These are phyloP conservation scores for Termitomyces sp. DNA, from an alignment of 1,284 basidiomycete genomes.

Conservation along the genomic window DNA sequence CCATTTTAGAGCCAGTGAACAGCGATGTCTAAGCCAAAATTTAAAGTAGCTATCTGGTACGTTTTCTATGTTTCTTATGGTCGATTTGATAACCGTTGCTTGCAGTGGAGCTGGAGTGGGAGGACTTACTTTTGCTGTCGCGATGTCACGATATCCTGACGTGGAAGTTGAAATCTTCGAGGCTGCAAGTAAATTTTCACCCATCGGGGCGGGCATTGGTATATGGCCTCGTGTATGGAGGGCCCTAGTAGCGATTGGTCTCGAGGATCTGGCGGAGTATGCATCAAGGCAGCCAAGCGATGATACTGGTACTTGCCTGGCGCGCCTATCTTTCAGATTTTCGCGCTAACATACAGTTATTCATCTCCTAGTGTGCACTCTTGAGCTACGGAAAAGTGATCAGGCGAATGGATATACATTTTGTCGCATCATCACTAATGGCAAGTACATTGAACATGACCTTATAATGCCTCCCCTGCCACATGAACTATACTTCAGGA, in stretches of 20 bases:
- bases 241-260: slow-evolving; percentile 23
- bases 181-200: slow-evolving; percentile 22
- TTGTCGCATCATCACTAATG: slow-evolving; percentile 16
- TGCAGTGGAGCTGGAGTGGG: slow-evolving; percentile 29
- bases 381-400: slow-evolving; percentile 24
- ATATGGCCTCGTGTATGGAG: slow-evolving; percentile 28
- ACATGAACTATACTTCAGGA: slow-evolving; percentile 10
- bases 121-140: slow-evolving; percentile 25
- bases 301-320: slow-evolving; percentile 10
- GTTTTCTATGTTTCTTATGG: neutral
- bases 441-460: slow-evolving; percentile 4
- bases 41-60: slow-evolving; percentile 21
- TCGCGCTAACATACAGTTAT: neutral
- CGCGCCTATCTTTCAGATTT: neutral
- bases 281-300: slow-evolving; percentile 20
- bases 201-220: slow-evolving; percentile 30
- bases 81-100: neutral
- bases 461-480: neutral
- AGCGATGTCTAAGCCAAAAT: slow-evolving; percentile 9
- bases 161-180: slow-evolving; percentile 30
- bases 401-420: slow-evolving; percentile 19
- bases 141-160: slow-evolving; percentile 21
- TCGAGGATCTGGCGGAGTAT: slow-evolving; percentile 21
- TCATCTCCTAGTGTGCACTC: slow-evolving; percentile 12
- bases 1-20: neutral